Evolutionary conservation across 495 filamentous ascomycete genomes (phyloP), one percentile per base, ranked within the genome.

Genomic region (Neurospora tetraspora): DNA sequence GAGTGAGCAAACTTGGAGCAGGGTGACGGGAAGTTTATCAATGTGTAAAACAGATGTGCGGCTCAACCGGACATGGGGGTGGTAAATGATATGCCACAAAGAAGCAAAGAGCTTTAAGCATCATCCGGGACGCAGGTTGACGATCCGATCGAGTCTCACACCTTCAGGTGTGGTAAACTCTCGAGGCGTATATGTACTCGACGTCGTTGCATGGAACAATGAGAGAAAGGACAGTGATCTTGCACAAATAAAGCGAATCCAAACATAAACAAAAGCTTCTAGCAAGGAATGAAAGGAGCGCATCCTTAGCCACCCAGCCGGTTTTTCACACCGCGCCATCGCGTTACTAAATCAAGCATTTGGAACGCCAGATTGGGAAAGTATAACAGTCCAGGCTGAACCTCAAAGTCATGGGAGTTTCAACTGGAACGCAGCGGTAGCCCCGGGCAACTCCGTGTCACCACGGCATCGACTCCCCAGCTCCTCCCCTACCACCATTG

Each of bases 71-170:
- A 65, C 53, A 65, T 34, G 53, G 53, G 2, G 68, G 31, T 39
- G 71, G 10, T 42, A 27, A 1, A 14, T 61, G 5, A 31, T 61
- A 65, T 65, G 27, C 27, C 53, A 65, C 14, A 65, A 65, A 65
- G 53, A 65, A 65, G 53, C 27, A 65, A 61, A 65, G 53, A 34
- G 53, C 27, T 34, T 34, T 34, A 34, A 65, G 27, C 53, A 65
- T 34, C 53, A 18, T 65, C 86, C 1, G 88, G 88, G 7, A 91
- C 88, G 2, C 79, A 77, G 5, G 81, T 83, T 1, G 88, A 88
- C 5, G 90, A 91, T 73, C 87, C 86, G 0, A 79, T 85, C 1
- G 88, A 91, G 72, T 14, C 6, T 65, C 53, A 31, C 53, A 36
- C 53, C 53, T 36, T 65, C 27, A 65, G 53, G 53, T 34, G 27